phyloP scores from a whole-genome alignment of 805 yeast species.

The Kazachstania kunashirensis region DNA sequence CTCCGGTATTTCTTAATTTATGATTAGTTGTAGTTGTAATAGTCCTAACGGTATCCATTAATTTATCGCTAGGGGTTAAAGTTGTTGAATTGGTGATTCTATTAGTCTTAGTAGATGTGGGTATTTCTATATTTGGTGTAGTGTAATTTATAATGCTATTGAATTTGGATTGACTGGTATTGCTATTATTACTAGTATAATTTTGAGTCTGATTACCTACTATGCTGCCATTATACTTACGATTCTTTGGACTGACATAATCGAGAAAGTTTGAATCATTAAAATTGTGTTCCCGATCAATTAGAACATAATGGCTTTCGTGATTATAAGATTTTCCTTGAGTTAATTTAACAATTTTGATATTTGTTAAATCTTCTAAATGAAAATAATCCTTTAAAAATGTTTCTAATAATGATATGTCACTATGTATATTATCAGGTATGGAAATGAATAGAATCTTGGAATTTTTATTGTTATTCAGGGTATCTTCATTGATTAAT shows the following conservation, averaged over 20 bases:
- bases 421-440: conserved; percentile 26
- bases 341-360: conserved; percentile 25
- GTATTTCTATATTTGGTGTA: neutral
- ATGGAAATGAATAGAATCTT: conserved; percentile 26
- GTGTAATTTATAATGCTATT: neutral
- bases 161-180: neutral
- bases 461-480: neutral
- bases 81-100: neutral
- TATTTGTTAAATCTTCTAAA: conserved; percentile 20
- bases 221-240: neutral
- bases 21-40: conserved; percentile 1
- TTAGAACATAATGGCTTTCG: conserved; percentile 27
- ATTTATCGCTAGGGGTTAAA: neutral
- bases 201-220: neutral
- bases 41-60: neutral
- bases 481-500: conserved; percentile 3
- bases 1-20: neutral
- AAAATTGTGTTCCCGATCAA: conserved; percentile 25
- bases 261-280: conserved; percentile 22
- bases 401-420: conserved; percentile 23
- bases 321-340: conserved; percentile 24
- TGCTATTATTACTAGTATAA: neutral
- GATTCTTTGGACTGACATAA: conserved; percentile 9
- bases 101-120: neutral
- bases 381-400: conserved; percentile 27